phyloP scores from a whole-genome alignment of 129 eudicot species.

The Daucus carota region DH1_v3.0 NC_030382.2:32546501-32547000 shows the following conservation, averaged over 20 bases:
- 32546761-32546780: neutral
- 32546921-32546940: too few species aligned
- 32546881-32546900: constrained; percentile 41
- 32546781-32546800: neutral
- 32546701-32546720: constrained; percentile 40
- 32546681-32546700: constrained; percentile 42
- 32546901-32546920: constrained; percentile 60
- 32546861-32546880: constrained; percentile 47
- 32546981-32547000: neutral
- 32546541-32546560: too few species aligned
- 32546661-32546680: constrained; percentile 53
- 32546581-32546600: neutral
- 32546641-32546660: constrained; percentile 64
- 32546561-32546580: too few species aligned
- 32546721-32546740: constrained; percentile 22
- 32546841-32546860: constrained; percentile 51
- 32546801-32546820: constrained; percentile 63
- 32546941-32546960: neutral
- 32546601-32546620: neutral
- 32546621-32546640: neutral
- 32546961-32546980: neutral
- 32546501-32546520: too few species aligned
- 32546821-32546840: constrained; percentile 42
- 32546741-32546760: neutral
- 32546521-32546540: neutral